Evolutionary conservation across 2,329 filamentous ascomycete genomes (phyloP).

Genomic region (Apiospora saccharicola): DNA sequence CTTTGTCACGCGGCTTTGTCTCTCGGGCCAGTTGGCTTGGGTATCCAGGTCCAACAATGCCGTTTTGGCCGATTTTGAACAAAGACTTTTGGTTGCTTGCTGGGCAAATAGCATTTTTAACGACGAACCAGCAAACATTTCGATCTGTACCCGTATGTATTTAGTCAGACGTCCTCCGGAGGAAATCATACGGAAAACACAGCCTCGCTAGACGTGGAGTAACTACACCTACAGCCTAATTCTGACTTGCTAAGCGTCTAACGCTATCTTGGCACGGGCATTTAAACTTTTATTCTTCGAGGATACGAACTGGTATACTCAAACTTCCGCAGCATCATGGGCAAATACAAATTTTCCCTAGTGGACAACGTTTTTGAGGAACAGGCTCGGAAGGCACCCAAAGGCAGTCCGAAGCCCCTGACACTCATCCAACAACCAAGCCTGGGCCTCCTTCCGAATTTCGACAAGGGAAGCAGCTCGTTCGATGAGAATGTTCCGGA

Average conservation of each 20-base stretch:
- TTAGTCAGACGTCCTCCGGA: neutral
- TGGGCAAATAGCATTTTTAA: neutral
- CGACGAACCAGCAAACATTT: neutral
- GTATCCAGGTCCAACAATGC: neutral
- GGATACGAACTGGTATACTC: neutral
- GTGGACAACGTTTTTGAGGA: too few species aligned
- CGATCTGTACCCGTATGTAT: neutral
- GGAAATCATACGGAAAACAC: neutral
- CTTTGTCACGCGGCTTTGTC: neutral
- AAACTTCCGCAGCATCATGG: neutral
- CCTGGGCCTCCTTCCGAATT: neutral
- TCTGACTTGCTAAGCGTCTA: neutral
- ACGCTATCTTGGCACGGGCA: neutral
- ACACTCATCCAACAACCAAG: neutral
- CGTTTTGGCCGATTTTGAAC: neutral
- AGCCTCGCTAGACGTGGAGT: neutral
- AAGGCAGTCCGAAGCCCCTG: neutral
- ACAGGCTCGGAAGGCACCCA: too few species aligned
- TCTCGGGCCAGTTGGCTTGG: neutral
- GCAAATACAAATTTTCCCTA: slow-evolving; percentile 18
- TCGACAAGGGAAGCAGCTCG: neutral
- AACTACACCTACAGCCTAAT: neutral
- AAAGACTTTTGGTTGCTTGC: neutral
- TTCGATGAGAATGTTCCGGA: neutral
- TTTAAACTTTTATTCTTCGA: neutral